Conservation (phyloP, 2,329 filamentous ascomycete genomes). For the Alternaria infectoria region DNA sequence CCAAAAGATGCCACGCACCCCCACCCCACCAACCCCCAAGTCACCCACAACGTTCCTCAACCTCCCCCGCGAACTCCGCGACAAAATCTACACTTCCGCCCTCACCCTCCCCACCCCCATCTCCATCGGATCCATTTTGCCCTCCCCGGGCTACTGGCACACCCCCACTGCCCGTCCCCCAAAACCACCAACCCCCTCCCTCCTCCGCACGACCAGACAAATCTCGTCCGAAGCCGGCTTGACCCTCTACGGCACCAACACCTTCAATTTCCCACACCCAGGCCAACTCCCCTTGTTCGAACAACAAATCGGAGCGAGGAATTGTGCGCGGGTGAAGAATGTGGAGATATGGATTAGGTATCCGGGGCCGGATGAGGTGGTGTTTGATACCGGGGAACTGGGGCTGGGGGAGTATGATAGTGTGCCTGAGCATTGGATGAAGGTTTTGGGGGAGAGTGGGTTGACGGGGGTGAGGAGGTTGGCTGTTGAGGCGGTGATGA, state of each 20-base stretch:
- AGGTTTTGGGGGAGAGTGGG: neutral
- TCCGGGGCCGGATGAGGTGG: neutral
- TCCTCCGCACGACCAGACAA: accelerated
- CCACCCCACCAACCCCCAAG: neutral
- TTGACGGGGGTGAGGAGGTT: neutral
- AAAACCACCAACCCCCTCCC: neutral
- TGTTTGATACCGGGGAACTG: neutral
- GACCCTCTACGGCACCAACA: neutral
- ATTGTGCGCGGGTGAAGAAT: neutral
- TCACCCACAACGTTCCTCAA: neutral
- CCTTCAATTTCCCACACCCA: neutral
- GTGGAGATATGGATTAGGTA: neutral
- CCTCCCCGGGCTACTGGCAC: neutral
- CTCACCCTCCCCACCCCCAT: neutral
- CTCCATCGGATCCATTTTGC: neutral
- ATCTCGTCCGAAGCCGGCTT: neutral
- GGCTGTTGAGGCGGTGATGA: neutral
- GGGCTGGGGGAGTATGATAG: neutral
- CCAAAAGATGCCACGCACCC: neutral
- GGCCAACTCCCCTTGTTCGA: neutral
- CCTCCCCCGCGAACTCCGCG: neutral
- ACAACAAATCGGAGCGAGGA: neutral
- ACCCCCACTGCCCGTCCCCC: accelerated
- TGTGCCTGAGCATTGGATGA: neutral
- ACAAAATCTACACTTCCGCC: neutral